phyloP scores from a whole-genome alignment of 2,329 filamentous ascomycete species.

The Clathrospora elynae region DNA sequence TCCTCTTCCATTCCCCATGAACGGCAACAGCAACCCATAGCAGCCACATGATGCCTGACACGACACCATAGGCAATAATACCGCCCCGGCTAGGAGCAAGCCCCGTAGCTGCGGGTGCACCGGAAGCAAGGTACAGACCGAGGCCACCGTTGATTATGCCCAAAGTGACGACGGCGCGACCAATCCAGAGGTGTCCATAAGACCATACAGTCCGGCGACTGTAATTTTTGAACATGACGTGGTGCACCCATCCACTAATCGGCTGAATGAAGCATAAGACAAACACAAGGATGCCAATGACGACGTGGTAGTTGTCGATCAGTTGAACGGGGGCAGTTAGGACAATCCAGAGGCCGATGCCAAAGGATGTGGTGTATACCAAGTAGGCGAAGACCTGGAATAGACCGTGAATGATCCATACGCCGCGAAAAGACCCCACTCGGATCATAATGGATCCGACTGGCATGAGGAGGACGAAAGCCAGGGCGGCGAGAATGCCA shows the following conservation, averaged over 20 bases:
- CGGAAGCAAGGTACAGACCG: constrained; percentile 50
- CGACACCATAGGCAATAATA: constrained; percentile 41
- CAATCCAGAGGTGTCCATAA: constrained; percentile 61
- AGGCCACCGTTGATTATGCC: constrained; percentile 63
- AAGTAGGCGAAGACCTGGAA: constrained; percentile 57
- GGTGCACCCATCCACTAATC: constrained; percentile 57
- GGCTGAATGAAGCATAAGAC: constrained; percentile 60
- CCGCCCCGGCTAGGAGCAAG: constrained; percentile 34
- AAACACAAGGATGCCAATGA: constrained; percentile 60
- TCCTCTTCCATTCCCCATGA: constrained; percentile 31
- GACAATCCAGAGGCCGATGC: constrained; percentile 58
- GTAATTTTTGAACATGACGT: constrained; percentile 55
- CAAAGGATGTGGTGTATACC: constrained; percentile 56
- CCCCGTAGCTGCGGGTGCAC: constrained; percentile 31
- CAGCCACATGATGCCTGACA: constrained; percentile 45
- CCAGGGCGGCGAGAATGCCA: constrained; percentile 50
- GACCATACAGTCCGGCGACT: constrained; percentile 53
- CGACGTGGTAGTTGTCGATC: constrained; percentile 52
- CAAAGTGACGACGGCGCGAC: constrained; percentile 56
- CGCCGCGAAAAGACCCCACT: constrained; percentile 48
- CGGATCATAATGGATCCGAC: constrained; percentile 52
- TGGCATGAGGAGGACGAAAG: constrained; percentile 54
- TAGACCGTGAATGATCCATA: constrained; percentile 51
- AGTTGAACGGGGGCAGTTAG: constrained; percentile 35
- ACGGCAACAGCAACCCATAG: constrained; percentile 37